Conservation (phyloP, 768 basidiomycete species). For the Kwoniella newhampshirensis region DNA sequence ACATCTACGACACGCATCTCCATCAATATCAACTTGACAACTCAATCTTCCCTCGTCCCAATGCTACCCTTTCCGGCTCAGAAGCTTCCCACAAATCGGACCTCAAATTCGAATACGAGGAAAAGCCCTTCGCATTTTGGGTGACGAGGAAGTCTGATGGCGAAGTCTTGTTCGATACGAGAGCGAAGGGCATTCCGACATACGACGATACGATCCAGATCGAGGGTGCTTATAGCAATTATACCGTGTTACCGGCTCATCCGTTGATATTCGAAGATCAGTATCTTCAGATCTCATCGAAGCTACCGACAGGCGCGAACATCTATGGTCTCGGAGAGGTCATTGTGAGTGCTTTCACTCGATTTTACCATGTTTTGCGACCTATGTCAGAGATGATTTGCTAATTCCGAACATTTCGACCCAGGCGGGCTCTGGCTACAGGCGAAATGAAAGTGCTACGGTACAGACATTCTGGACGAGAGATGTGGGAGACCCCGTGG, state of each 20-base stretch:
- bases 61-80: neutral
- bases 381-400: too few species aligned
- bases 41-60: constrained; percentile 52
- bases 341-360: constrained; percentile 19
- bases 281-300: constrained; percentile 70
- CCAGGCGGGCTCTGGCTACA: constrained; percentile 19
- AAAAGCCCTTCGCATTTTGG: constrained; percentile 74
- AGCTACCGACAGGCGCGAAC: constrained; percentile 63
- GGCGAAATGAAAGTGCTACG: constrained; percentile 20
- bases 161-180: constrained; percentile 68
- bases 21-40: constrained; percentile 68
- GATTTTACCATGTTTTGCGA: constrained; percentile 1
- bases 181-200: constrained; percentile 62
- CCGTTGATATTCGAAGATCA: constrained; percentile 74
- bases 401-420: constrained; percentile 4
- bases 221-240: constrained; percentile 55
- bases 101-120: constrained; percentile 66
- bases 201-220: constrained; percentile 63
- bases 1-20: constrained; percentile 51
- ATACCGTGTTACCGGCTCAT: constrained; percentile 61
- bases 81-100: constrained; percentile 54
- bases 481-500: constrained; percentile 41
- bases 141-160: constrained; percentile 67
- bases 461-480: constrained; percentile 32
- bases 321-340: constrained; percentile 74